These are phyloP conservation scores for Eucalyptus erythrocorys DNA, from an alignment of 345 rosid genomes.

Conservation along the genomic window DNA sequence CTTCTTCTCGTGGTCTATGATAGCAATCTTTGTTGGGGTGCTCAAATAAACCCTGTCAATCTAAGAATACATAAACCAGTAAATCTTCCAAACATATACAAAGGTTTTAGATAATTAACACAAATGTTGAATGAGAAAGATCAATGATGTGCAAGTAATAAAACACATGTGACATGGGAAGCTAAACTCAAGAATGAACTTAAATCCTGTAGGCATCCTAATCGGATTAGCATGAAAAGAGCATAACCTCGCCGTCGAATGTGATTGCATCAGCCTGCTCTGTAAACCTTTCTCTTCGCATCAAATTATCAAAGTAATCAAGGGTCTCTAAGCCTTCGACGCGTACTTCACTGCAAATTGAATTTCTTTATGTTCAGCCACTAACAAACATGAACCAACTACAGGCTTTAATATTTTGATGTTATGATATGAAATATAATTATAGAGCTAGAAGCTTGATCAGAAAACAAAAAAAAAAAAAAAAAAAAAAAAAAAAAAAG, in stretches of 20 bases:
- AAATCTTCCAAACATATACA: not conserved
- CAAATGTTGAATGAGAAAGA: not conserved
- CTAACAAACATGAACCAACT: not conserved
- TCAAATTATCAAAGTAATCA: slow-evolving; percentile 77
- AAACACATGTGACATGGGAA: not conserved
- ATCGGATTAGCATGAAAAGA: not conserved
- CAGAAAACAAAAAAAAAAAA: not conserved
- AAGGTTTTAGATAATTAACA: not conserved
- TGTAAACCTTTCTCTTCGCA: slow-evolving; percentile 56
- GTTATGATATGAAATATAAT: not conserved
- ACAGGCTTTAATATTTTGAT: not conserved
- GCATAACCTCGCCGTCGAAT: slow-evolving; percentile 77
- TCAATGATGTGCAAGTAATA: not conserved
- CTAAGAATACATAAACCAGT: slow-evolving; percentile 7
- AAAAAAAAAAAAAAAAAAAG: not conserved
- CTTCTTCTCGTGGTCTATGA: slow-evolving; percentile 94
- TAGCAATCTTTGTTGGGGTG: slow-evolving; percentile 87
- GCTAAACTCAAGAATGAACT: not conserved
- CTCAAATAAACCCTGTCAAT: slow-evolving; percentile 79
- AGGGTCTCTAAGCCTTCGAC: slow-evolving; percentile 98
- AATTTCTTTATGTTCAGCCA: not conserved
- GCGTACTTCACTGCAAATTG: slow-evolving; percentile 82
- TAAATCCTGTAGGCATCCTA: not conserved
- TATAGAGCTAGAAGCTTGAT: not conserved
- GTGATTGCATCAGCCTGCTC: slow-evolving; percentile 99